Evolutionary conservation across 306 rosid species (phyloP).

Genomic region (Citrullus amarus): DNA sequence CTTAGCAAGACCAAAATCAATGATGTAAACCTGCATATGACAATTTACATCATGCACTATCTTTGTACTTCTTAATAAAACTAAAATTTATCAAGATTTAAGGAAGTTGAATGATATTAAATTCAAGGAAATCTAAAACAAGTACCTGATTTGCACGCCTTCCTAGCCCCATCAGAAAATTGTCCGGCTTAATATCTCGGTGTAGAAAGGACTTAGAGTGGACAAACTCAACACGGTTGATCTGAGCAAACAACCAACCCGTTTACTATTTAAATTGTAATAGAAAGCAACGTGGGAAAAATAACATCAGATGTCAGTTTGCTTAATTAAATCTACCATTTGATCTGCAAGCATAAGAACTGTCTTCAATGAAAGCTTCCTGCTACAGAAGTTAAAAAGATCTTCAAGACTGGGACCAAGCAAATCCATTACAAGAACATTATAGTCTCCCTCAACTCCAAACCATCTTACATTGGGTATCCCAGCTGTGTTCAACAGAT

Average conservation of each 20-base stretch:
- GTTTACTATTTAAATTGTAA: background rate
- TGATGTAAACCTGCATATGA: conserved; percentile 46
- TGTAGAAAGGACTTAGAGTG: conserved; percentile 90
- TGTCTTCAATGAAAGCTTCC: conserved; percentile 83
- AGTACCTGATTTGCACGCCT: conserved; percentile 91
- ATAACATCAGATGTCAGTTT: background rate
- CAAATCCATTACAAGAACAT: conserved; percentile 88
- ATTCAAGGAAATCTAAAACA: background rate
- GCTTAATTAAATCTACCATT: conserved; percentile 44
- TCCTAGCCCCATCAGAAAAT: conserved; percentile 95
- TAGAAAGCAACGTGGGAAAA: background rate
- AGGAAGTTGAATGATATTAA: background rate
- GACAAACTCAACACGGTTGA: conserved; percentile 84
- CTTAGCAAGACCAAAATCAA: conserved; percentile 97
- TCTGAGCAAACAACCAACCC: conserved; percentile 24
- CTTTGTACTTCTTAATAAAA: background rate
- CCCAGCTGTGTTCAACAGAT: conserved; percentile 56
- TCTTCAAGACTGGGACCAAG: conserved; percentile 99
- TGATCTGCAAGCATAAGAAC: conserved; percentile 98
- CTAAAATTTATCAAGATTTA: background rate
- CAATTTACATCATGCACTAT: conserved; percentile 15
- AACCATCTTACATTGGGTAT: conserved; percentile 90
- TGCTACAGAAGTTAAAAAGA: conserved; percentile 85
- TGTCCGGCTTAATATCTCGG: conserved; percentile 95
- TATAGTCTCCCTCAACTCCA: conserved; percentile 95